Base-by-base conservation (phyloP, 371 early-diverging fungal genomes). In the Mucor sp. region DNA sequence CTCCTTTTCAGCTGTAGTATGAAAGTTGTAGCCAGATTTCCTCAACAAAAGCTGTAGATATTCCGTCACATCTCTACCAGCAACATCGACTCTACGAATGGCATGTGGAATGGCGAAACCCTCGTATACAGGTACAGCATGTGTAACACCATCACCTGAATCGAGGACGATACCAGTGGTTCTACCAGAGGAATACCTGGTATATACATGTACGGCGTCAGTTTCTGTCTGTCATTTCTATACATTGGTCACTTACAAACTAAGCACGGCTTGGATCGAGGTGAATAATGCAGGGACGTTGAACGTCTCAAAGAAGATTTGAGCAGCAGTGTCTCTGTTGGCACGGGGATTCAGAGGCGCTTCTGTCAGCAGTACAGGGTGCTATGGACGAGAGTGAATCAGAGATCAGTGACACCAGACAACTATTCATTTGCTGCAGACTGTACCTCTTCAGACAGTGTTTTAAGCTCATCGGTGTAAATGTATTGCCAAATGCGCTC, bases 271-370 rank as follows among this genome's bases (percentile, higher is more conserved):
- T 81, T 97, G 99, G 72, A 97, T 93, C 25, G 95, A 94, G 55
- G 95, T 89, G 77, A 93, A 96, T 62, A 97, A 83, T 35, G 97
- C 96, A 19, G 98, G 98, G 11, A 94, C 95, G 68, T 97, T 97
- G 84, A 97, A 98, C 6, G 97, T 97, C 70, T 98, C 99, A 72
- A 98, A 97, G 74, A 97, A 93, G 65, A 97, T 92, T 80, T 97
- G 96, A 41, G 96, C 95, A 30, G 93, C 93, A 53, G 89, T 84
- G 58, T 98, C 99, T 58, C 99, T 89, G 81, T 97, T 94, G 27
- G 81, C 68, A 58, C 92, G 85, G 53, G 97, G 96, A 74, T 97
- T 97, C 61, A 95, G 85, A 48, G 97, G 97, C 30, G 97, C 96
- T 81, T 97, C 97, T 15, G 98, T 98, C 73, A 97, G 83, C 60